Conservation (phyloP, 208 protist genomes). For the Perkinsela sp. region DNA sequence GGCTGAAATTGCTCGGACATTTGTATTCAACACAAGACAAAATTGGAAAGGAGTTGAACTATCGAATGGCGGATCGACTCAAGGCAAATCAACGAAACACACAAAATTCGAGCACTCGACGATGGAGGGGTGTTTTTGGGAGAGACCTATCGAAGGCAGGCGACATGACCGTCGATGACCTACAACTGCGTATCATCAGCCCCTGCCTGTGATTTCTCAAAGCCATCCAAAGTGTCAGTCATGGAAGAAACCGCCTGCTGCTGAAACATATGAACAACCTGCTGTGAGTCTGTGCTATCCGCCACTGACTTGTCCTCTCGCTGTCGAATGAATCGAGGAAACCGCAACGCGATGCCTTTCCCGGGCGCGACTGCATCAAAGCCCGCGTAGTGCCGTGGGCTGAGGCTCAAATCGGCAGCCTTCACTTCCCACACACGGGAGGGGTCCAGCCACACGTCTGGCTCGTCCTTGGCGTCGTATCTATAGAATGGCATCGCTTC, state of each 20-base stretch:
- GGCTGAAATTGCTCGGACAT: too few relatives aligned
- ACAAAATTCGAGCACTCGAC: too few relatives aligned
- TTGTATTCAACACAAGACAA: too few relatives aligned
- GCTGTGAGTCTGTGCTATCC: conserved; percentile 63
- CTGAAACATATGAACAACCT: conserved; percentile 71
- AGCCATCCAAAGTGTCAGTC: too few relatives aligned
- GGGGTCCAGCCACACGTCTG: conserved; percentile 86
- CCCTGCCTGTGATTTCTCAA: too few relatives aligned
- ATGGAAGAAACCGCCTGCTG: conserved; percentile 23
- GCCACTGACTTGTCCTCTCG: conserved; percentile 86
- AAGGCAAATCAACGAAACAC: too few relatives aligned
- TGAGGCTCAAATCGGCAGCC: conserved; percentile 90
- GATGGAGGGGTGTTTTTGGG: too few relatives aligned
- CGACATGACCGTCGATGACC: too few relatives aligned
- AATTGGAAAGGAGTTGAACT: too few relatives aligned
- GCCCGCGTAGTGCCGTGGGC: conserved; percentile 77
- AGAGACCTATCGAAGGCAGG: too few relatives aligned
- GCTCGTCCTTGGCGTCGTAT: conserved; percentile 11
- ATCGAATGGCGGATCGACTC: too few relatives aligned
- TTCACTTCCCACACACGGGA: conserved; percentile 91
- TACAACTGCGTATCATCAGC: too few relatives aligned
- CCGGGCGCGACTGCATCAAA: conserved; percentile 40
- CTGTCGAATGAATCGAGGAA: conserved; percentile 86
- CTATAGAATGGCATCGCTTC: conserved; percentile 47
- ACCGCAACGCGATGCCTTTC: conserved; percentile 89